Evolutionary conservation across 1,284 basidiomycete genomes (phyloP), one percentile per base, ranked within the genome.

Genomic region (Sanguinoderma infundibulare): DNA sequence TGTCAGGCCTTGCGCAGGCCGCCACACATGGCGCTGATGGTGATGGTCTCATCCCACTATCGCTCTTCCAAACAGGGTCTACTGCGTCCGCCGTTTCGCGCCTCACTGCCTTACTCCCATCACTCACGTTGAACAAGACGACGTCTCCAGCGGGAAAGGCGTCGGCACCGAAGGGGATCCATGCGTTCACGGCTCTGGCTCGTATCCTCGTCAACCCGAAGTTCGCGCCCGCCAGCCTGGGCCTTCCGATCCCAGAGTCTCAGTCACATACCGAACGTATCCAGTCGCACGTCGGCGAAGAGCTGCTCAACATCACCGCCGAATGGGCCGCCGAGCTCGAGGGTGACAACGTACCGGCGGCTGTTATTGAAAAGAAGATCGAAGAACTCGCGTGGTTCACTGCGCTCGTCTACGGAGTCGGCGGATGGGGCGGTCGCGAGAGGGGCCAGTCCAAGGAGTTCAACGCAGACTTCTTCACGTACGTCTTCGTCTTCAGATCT

Each of bases 241-340:
- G 42, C 2, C 42, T 55, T 32, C 40, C 42, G 1, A 59, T 44
- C 38, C 42, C 57, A 47, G n/a, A 71, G 26, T 47, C 61, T 0
- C 66, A 68, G 5, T 67, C 71, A 0, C 60, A 81, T 15, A 63
- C 52, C 74, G 63, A 69, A 9, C 73, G 75, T 17, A 70, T 77
- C 15, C 52, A 61, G 12, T 34, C 57, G 7, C 24, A 39, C 0
- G 56, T 57, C n/a, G 79, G 80, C 0, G 70, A 75, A 0, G 69
- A 75, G 2, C 70, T 89, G 7, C 69, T 74, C 6, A 71, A 78
- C 14, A 78, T 85, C 51, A 80, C 80, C 5, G 72, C 75, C 1
- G 75, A 81, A 62, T 90, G 87, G 88, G 75, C 71, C 12, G 73
- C 81, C 8, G 62, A 60, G 7, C 47, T 60, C 20, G 56, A 52